Base-by-base conservation (phyloP, 352 stramenopile genomes). In the Peronospora destructor region DNA sequence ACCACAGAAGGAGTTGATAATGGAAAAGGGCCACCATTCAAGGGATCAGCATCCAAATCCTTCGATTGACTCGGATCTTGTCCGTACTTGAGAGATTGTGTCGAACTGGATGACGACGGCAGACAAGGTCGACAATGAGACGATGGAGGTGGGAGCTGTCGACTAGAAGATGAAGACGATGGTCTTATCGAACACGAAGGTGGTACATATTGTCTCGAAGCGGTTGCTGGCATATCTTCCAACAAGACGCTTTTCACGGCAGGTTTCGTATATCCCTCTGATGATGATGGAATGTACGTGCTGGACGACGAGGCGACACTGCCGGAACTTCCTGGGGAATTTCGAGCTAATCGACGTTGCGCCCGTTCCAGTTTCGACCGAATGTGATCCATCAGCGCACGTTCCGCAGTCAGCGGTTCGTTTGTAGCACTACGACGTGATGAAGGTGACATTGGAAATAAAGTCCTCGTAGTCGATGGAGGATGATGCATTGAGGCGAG, bases 311-410 rank as follows among this genome's bases (percentile, higher is more conserved):
- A 54, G 3, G n/a, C n/a, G 32, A 26, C n/a, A 32, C 54, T 56
- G 21, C 51, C 40, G 12, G 42, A 55, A 6, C 56, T 66, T 33
- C 53, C 39, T 0, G 52, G 53, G 0, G 62, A 48, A 4, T 68
- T 61, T 25, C 62, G 69, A 8, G 66, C 72, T 32, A 87, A 65
- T 2, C 72, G 69, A 9, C 61, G 69, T 56, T 85, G 72, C 14
- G 76, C 64, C 13, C 64, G 62, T 53, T 87, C 76, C 16, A 87
- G 68, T 56, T 85, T 87, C 29, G 57, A 67, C 36, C 74, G 76
- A 56, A 87, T 87, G 53, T 80, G 59, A 29, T 84, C 70, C 70
- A 87, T 84, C 73, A 83, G 83, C 26, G 56, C 65, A 45, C 76
- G 76, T 59, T 87, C 76, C 12, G 57, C 68, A n/a, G 73, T 74